Evolutionary conservation across 108 stramenopile species (phyloP).

Genomic region (Pseudonitzschia multistriata): DNA sequence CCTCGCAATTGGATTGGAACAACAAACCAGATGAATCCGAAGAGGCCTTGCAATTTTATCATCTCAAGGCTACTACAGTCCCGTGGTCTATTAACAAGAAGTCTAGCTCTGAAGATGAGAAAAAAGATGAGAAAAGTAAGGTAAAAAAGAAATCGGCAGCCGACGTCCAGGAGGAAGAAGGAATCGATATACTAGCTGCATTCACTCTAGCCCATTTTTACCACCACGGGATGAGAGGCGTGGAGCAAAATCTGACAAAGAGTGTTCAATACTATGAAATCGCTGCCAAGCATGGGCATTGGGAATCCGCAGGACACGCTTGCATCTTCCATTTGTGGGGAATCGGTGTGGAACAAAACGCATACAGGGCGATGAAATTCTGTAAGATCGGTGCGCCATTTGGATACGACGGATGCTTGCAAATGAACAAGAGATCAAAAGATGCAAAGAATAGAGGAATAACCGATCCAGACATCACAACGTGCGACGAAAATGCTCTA

Average conservation of each 20-base stretch:
- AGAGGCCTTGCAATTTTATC: slow-evolving; percentile 85
- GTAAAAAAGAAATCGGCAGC: not conserved
- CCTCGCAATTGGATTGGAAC: slow-evolving; percentile 51
- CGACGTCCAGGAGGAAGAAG: slow-evolving; percentile 32
- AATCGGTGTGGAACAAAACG: slow-evolving; percentile 60
- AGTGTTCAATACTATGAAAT: slow-evolving; percentile 78
- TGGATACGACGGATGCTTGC: slow-evolving; percentile 54
- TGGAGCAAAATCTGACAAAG: slow-evolving; percentile 71
- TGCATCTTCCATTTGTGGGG: slow-evolving; percentile 82
- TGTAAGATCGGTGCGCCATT: slow-evolving; percentile 66
- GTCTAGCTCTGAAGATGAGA: not conserved
- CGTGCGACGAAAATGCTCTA: slow-evolving; percentile 61
- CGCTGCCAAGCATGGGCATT: slow-evolving; percentile 54
- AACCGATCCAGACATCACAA: slow-evolving; percentile 10
- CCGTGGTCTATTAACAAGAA: slow-evolving; percentile 18
- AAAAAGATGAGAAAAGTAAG: not conserved
- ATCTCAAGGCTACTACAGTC: slow-evolving; percentile 51
- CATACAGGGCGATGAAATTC: slow-evolving; percentile 58
- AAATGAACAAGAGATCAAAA: slow-evolving; percentile 10
- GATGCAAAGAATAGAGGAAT: slow-evolving; percentile 9
- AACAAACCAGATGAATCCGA: slow-evolving; percentile 83
- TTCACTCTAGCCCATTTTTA: slow-evolving; percentile 70
- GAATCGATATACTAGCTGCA: slow-evolving; percentile 64
- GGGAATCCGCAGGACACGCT: slow-evolving; percentile 78
- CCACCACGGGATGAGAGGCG: slow-evolving; percentile 72